Evolutionary conservation across 225 moss, liverwort and hornwort species (phyloP).

Genomic region (Physcomitrellopsis africana): DNA sequence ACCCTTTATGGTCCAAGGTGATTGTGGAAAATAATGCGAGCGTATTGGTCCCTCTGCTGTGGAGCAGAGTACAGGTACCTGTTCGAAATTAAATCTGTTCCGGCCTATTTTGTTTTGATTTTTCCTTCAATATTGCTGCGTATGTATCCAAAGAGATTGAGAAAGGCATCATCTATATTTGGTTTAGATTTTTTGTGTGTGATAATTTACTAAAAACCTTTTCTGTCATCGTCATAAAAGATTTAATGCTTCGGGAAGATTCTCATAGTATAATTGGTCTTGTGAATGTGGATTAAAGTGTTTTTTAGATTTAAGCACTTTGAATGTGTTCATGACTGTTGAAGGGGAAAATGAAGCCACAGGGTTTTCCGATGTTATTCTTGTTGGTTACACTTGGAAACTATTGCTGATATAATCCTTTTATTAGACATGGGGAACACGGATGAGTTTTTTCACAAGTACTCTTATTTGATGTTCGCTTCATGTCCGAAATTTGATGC

Average conservation of each 20-base stretch:
- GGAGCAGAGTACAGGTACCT: constrained; percentile 96
- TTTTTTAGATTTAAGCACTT: too few species aligned
- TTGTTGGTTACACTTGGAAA: too few species aligned
- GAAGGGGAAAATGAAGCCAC: too few species aligned
- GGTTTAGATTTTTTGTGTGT: neutral
- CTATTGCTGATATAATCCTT: too few species aligned
- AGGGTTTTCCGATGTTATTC: too few species aligned
- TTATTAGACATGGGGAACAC: too few species aligned
- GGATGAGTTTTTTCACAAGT: neutral
- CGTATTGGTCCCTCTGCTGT: constrained; percentile 83
- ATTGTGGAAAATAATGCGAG: constrained; percentile 80
- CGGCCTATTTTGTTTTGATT: constrained; percentile 1
- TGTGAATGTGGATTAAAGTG: too few species aligned
- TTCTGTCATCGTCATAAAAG: too few species aligned
- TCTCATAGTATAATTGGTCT: too few species aligned
- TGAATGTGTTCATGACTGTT: too few species aligned
- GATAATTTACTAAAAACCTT: too few species aligned
- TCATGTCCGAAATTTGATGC: constrained; percentile 28
- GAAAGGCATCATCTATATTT: neutral
- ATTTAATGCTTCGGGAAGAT: too few species aligned
- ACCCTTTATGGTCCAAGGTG: constrained; percentile 86
- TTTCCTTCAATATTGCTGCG: neutral
- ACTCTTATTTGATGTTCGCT: constrained; percentile 21
- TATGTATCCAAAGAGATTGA: constrained; percentile 10
- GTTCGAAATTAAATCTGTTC: neutral